Evolutionary conservation across 306 rosid species (phyloP), one percentile per base, ranked within the genome.

Genomic region (Ormosia emarginata): DNA sequence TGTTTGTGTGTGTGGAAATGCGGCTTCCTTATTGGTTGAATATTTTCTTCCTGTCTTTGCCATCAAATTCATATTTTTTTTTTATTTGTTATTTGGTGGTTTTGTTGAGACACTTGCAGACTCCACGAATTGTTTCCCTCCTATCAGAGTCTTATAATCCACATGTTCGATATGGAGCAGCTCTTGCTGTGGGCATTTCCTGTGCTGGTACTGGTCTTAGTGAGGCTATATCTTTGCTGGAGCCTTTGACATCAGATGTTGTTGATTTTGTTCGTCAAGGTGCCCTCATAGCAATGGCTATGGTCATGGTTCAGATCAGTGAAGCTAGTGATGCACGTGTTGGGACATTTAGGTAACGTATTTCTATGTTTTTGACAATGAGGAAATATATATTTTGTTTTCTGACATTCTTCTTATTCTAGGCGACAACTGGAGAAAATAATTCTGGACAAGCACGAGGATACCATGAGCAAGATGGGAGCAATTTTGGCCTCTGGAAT

Each of bases 401-500:
- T 71, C 77, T 83, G 40, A 79, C 61, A 6, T 82, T 52, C 15
- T 13, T 33, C 62, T 17, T 53, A 34, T 68, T 64, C 40, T 83
- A 95, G 99, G 93, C 97, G 97, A 30, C 97, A 95, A 81, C 79
- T 95, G 89, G 99, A 95, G 89, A 95, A 95, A 85, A 95, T 95
- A 50, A 95, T 95, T 78, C 88, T 95, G n/a, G 99, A 95, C 85
- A 95, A 95, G 94, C 99, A 95, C 53, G 99, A 95, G 85, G 99
- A 95, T 81, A 95, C 99, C 59, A 95, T 95, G 99, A 95, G 99
- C 92, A 95, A 95, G 89, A 95, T 95, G 99, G 99, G 99, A 70
- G 99, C 99, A 69, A 95, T 95, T 82, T 88, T 95, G 86, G 99
- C 99, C 58, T 93, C 98, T 11, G 99, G 99, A 84, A 93, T 95